A percentile compares a stretch with the other conserved stretches of the same genome.
Evolutionary conservation across 1,284 basidiomycete genomes (phyloP).

Genomic region (Caloboletus firmus): DNA sequence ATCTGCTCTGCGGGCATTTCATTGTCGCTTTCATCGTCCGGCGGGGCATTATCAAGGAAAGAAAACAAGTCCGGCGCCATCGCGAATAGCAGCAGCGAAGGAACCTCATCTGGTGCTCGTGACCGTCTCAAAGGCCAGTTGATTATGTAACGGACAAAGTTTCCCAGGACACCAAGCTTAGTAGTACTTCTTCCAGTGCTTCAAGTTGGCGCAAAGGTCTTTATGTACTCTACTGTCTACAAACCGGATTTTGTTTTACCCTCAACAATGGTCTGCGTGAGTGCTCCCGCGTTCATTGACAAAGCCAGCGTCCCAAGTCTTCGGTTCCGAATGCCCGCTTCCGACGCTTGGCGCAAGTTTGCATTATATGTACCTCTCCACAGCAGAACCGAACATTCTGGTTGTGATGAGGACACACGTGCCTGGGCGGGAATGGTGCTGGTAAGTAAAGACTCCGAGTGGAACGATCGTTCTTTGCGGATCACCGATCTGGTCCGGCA

Average conservation of each 20-base stretch:
- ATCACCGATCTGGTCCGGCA: background rate
- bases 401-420: background rate
- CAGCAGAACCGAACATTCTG: background rate
- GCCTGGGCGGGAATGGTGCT: too few relatives aligned
- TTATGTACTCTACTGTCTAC: background rate
- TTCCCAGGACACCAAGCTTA: too few relatives aligned
- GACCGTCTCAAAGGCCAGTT: too few relatives aligned
- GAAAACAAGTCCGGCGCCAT: conserved; percentile 34
- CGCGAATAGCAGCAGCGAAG: background rate
- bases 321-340: too few relatives aligned
- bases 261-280: too few relatives aligned
- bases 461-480: background rate
- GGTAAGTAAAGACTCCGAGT: background rate
- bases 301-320: too few relatives aligned
- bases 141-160: conserved; percentile 5
- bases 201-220: background rate
- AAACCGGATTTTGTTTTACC: background rate
- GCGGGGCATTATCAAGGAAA: conserved; percentile 24
- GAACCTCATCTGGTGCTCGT: background rate
- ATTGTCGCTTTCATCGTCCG: conserved; percentile 24
- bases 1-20: conserved; percentile 11
- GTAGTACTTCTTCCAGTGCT: too few relatives aligned
- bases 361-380: background rate
- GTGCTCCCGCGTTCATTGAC: background rate
- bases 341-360: too few relatives aligned